Percentiles rank a stretch among this genome's conserved stretches.
These are phyloP conservation scores for Oropetium thomaeum DNA, from an alignment of 176 grass and related monocot species.

Conservation along the genomic window DNA sequence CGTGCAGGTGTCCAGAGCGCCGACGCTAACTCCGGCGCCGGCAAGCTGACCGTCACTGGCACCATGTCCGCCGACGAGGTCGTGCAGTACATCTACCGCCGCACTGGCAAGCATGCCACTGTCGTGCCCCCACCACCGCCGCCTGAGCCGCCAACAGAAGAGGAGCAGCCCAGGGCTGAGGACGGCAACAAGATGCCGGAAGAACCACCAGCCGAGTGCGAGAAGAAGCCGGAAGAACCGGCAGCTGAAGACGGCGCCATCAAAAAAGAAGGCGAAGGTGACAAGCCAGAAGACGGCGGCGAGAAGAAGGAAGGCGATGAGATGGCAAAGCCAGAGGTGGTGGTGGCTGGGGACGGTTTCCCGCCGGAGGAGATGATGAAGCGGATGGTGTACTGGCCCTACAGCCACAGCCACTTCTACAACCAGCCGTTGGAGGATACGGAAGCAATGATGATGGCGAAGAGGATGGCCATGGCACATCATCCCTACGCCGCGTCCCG, in stretches of 20 bases:
- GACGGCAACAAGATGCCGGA: conserved; percentile 9
- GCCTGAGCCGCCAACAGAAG: conserved; percentile 30
- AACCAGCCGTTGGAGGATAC: conserved; percentile 34
- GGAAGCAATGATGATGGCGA: conserved; percentile 55
- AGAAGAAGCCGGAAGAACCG: conserved; percentile 12
- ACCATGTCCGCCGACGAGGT: conserved; percentile 52
- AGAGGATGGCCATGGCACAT: conserved; percentile 46
- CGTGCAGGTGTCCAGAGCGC: conserved; percentile 57
- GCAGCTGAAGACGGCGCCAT: conserved; percentile 9
- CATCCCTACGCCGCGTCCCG: conserved; percentile 7
- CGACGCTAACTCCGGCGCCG: conserved; percentile 40
- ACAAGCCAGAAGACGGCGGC: not conserved
- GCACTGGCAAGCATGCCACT: conserved; percentile 58
- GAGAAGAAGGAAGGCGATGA: conserved; percentile 24
- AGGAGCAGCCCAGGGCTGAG: conserved; percentile 43
- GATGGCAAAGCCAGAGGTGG: conserved; percentile 41
- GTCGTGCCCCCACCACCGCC: conserved; percentile 47
- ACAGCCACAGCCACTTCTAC: conserved; percentile 22
- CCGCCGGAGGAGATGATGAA: conserved; percentile 61
- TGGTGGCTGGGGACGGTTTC: conserved; percentile 32
- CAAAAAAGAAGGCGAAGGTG: conserved; percentile 16
- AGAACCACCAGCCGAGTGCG: conserved; percentile 20
- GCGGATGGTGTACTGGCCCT: conserved; percentile 60
- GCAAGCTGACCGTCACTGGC: conserved; percentile 55
- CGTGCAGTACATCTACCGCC: conserved; percentile 59